These are phyloP conservation scores for Gonapodya prolifera DNA, from an alignment of 192 early-diverging fungal species.

Conservation along the genomic window DNA sequence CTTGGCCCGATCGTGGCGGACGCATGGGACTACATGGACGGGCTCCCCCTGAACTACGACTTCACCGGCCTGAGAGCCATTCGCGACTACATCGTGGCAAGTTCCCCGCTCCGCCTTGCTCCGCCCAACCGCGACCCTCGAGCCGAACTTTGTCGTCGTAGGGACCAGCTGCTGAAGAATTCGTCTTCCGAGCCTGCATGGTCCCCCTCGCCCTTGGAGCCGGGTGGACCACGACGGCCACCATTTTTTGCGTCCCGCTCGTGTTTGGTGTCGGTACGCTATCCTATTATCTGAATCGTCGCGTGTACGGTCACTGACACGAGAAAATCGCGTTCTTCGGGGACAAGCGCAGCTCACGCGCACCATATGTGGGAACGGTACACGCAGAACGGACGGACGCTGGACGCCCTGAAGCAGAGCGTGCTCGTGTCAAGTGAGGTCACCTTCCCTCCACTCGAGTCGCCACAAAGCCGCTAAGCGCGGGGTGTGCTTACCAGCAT, in stretches of 20 bases:
- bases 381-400: slow-evolving; percentile 20
- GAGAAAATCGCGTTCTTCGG: background rate
- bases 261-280: slow-evolving; percentile 60
- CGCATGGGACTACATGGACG: slow-evolving; percentile 25
- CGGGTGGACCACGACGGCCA: slow-evolving; percentile 15
- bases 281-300: slow-evolving; percentile 7
- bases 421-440: slow-evolving; percentile 12
- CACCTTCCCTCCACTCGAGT: background rate
- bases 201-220: slow-evolving; percentile 31
- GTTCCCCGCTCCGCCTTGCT: background rate
- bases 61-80: slow-evolving; percentile 15
- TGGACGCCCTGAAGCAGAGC: slow-evolving; percentile 18
- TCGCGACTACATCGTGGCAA: slow-evolving; percentile 36
- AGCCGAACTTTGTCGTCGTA: slow-evolving; percentile 11
- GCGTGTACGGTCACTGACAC: background rate
- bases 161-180: slow-evolving; percentile 63
- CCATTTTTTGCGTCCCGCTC: slow-evolving; percentile 45
- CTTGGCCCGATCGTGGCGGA: slow-evolving; percentile 35
- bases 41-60: slow-evolving; percentile 12
- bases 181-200: slow-evolving; percentile 61
- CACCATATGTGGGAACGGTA: slow-evolving; percentile 54
- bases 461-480: background rate
- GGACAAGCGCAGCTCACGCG: slow-evolving; percentile 36
- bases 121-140: background rate
- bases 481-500: slow-evolving; percentile 15